These are phyloP conservation scores for Galerina sulciceps DNA, from an alignment of 768 basidiomycete genomes.

Conservation along the genomic window DNA sequence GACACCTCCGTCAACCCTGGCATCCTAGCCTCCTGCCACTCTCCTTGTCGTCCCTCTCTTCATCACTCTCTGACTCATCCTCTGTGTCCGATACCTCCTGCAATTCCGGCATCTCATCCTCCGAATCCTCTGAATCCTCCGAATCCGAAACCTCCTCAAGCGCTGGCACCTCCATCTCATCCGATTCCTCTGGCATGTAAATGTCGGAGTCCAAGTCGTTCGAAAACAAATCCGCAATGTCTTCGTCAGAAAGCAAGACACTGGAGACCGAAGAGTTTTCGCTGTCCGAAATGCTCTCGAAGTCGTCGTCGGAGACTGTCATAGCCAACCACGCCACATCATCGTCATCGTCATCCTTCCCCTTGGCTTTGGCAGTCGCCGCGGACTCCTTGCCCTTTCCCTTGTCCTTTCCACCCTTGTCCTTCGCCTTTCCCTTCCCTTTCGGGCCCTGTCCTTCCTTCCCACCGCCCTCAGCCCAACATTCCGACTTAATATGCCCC, in stretches of 20 bases:
- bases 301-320: background rate
- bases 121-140: background rate
- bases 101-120: background rate
- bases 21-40: constrained; percentile 1
- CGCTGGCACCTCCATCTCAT: no score
- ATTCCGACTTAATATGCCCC: constrained; percentile 33
- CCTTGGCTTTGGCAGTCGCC: constrained; percentile 27
- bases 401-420: constrained; percentile 15
- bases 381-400: background rate
- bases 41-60: background rate
- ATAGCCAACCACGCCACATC: constrained; percentile 5
- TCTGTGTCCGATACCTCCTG: no score
- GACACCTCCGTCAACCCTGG: background rate
- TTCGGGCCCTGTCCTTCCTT: constrained; percentile 36
- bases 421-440: constrained; percentile 12
- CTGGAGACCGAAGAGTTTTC: background rate
- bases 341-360: constrained; percentile 15
- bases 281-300: background rate
- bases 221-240: background rate
- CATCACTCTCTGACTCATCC: no score
- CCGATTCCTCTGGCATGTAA: constrained; percentile 1
- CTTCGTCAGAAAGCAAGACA: background rate
- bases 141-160: constrained; percentile 4
- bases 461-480: constrained; percentile 41
- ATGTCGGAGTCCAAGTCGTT: constrained; percentile 2